Base-by-base conservation (phyloP, 2,329 filamentous ascomycete genomes). In the Penicillium sp. region DNA sequence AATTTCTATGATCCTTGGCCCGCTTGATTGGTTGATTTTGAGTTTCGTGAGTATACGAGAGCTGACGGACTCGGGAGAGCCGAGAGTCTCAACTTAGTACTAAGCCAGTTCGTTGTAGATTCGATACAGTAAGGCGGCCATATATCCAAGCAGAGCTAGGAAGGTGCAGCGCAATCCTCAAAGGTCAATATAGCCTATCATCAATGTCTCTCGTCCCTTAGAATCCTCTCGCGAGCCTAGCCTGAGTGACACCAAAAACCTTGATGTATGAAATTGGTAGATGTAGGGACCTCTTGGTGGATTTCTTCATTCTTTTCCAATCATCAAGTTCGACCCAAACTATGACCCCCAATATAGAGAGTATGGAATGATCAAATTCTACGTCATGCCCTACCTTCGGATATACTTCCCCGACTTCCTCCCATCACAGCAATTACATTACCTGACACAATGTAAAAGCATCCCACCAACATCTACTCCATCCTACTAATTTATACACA, bases 361-460 rank as follows among this genome's bases (percentile, higher is more conserved):
- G 2, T 22, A 33, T 28, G 5, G 13, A 12, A 53, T 53, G 49
- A 53, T 22, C 24, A 47, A 8, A 15, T 47, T 15, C 24, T 51
- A 51, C 49, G 49, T 51, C 49, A 51, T 51, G 28, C 49, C n/a
- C 28, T 47, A 51, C 49, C 4, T n/a, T n/a, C n/a, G 30, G n/a
- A 19, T 35, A 38, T 45, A 54, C 30, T 40, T 33, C 42, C 37
- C 35, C 53, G 54, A 28, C 22, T 17, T 47, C 26, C 26, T 33
- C 30, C 26, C 19, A 51, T 55, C 37, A 51, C 30, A 12, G 1
- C 30, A 6, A 5, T 17, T 33, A 9, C 26, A 22, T 15, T 15
- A 8, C n/a, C 30, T 1, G 10, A 3, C n/a, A 17, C 30, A n/a
- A 30, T 17, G 7, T n/a, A 15, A 24, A 26, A 22, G 19, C 2